Conservation (phyloP, 2,329 filamentous ascomycete species). For the Diaporthe nobilis region DNA sequence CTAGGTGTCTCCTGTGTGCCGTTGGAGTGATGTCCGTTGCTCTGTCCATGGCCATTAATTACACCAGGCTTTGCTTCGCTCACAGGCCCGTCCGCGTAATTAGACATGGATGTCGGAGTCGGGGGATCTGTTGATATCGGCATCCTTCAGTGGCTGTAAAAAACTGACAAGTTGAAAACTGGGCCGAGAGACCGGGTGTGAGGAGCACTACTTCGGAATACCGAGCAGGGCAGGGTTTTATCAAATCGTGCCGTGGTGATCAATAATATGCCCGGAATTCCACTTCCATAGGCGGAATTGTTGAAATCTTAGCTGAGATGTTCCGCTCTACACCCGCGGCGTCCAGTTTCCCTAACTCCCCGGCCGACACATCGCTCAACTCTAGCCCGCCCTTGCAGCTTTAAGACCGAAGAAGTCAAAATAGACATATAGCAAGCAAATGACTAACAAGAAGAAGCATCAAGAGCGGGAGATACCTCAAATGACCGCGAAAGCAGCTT, state of each 20-base stretch:
- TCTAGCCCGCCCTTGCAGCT: neutral
- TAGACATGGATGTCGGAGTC: neutral
- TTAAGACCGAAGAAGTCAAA: neutral
- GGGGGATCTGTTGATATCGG: slow-evolving; percentile 26
- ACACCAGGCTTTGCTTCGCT: too few relatives aligned
- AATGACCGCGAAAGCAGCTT: neutral
- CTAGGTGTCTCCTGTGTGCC: neutral
- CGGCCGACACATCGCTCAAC: neutral
- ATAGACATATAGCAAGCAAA: neutral
- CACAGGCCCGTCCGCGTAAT: neutral
- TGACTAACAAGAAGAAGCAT: neutral
- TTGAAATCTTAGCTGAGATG: neutral
- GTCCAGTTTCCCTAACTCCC: slow-evolving; percentile 37
- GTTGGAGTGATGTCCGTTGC: slow-evolving; percentile 1
- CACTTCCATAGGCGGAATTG: neutral
- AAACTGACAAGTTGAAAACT: neutral
- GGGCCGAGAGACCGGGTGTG: neutral
- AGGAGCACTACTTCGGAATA: neutral
- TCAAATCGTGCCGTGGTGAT: neutral
- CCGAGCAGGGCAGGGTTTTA: neutral
- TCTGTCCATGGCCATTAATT: neutral
- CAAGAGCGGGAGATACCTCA: neutral
- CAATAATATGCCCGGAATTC: neutral
- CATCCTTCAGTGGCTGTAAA: neutral
- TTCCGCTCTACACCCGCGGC: neutral